Base-by-base conservation (phyloP, 345 rosid species). In the Sisymbrium irio region DNA sequence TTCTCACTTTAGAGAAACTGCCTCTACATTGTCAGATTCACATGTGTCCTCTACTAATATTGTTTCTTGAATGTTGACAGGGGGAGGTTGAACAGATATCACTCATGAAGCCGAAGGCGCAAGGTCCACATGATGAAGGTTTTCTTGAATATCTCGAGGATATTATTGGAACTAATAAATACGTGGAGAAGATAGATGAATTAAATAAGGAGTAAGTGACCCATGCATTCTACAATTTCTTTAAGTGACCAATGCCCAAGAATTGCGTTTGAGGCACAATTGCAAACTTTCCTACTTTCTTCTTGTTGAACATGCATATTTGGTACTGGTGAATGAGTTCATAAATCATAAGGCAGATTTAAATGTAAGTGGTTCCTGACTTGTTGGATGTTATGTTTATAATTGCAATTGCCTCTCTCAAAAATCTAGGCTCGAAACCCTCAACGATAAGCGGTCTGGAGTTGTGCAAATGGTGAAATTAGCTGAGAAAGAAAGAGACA, bases 1-100 rank as follows among this genome's bases (percentile, higher is more conserved):
- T 95, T 69, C 45, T 27, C 17, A 15, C 27, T 7, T 73, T 47
- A 45, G 57, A 36, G 17, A 22, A 35, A 20, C 5, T 30, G 59
- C 9, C 56, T 55, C 7, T 39, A 32, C 45, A 47, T 20, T 53
- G 50, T 18, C 46, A 30, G 25, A n/a, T 71, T 60, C 64, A 7
- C 42, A 46, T 79, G 50, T 41, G 3, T 49, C 1, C 42, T 8
- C 51, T 39, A 20, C 69, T 57, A 45, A 28, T 27, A 13, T 45
- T 71, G 53, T 54, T 33, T 72, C 53, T 54, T 76, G 54, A 50
- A 56, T 74, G 70, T 71, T 72, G 42, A 70, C 82, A 95, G 99
- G 99, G 99, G 68, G 99, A 95, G 82, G 99, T 95, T 11, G 99
- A 95, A 83, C 99, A 95, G 83, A 95, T 95, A 82, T 95, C 99